A percentile compares a stretch with the other conserved stretches of the same genome.
Evolutionary conservation across 805 yeast species (phyloP).

Genomic region (Ogataea thermomethanolica): DNA sequence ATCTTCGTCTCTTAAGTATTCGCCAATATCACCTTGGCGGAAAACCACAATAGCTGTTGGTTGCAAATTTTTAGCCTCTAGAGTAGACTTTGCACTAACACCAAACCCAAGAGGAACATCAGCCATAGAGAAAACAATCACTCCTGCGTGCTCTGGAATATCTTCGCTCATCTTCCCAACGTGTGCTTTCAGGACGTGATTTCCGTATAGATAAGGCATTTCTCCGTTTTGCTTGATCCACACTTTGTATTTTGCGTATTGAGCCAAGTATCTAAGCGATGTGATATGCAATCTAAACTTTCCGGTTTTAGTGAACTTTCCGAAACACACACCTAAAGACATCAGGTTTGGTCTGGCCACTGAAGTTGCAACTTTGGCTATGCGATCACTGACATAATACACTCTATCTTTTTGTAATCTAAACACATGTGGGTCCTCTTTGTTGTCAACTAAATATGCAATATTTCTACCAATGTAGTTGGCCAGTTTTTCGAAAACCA

Average conservation of each 20-base stretch:
- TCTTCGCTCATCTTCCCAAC: constrained; percentile 96
- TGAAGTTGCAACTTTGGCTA: constrained; percentile 85
- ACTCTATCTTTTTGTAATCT: constrained; percentile 95
- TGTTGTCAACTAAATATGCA: constrained; percentile 78
- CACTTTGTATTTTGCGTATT: constrained; percentile 86
- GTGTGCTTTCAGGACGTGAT: constrained; percentile 94
- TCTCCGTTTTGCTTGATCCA: constrained; percentile 98
- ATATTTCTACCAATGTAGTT: constrained; percentile 96
- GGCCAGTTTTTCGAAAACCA: constrained; percentile 92
- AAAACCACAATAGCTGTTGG: constrained; percentile 95
- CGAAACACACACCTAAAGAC: constrained; percentile 92
- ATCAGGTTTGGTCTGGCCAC: constrained; percentile 85
- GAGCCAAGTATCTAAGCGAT: constrained; percentile 76
- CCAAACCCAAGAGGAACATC: constrained; percentile 96
- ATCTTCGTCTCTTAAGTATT: constrained; percentile 96
- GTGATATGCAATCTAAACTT: constrained; percentile 94
- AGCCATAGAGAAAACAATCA: constrained; percentile 83
- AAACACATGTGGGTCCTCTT: constrained; percentile 88
- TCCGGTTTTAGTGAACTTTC: constrained; percentile 96
- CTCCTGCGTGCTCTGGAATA: constrained; percentile 97
- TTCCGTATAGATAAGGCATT: constrained; percentile 97
- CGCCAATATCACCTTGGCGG: constrained; percentile 97
- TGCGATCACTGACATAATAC: constrained; percentile 80
- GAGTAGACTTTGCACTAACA: constrained; percentile 86
- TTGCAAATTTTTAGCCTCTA: constrained; percentile 80